A percentile compares a stretch with the other conserved stretches of the same genome.
Evolutionary conservation across 371 early-diverging fungal species (phyloP).

Genomic region (Nematocida displodere): DNA sequence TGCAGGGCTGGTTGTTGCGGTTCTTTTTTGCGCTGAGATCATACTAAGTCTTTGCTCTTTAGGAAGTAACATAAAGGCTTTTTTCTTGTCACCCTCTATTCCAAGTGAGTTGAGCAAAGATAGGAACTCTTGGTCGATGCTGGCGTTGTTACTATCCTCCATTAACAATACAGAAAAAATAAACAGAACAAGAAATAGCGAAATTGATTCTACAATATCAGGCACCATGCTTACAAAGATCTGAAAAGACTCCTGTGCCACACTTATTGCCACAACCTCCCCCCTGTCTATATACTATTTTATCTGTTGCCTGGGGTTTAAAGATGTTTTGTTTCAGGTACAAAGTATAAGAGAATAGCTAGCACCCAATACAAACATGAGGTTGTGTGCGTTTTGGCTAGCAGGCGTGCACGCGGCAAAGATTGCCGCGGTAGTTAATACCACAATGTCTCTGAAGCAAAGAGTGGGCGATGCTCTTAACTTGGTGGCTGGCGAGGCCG

Average conservation of each 20-base stretch:
- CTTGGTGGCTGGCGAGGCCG: background rate
- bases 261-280: background rate
- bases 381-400: too few species aligned
- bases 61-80: background rate
- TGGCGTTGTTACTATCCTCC: background rate
- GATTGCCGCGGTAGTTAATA: too few species aligned
- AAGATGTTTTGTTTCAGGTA: conserved; percentile 53
- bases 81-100: conserved; percentile 17
- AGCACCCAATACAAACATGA: too few species aligned
- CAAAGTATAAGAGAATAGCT: background rate
- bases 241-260: background rate
- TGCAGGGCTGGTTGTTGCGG: background rate
- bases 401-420: too few species aligned
- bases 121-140: conserved; percentile 5
- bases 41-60: conserved; percentile 13
- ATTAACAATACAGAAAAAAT: conserved; percentile 28
- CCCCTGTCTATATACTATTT: too few species aligned
- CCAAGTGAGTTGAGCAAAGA: conserved; percentile 1
- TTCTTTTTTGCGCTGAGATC: conserved; percentile 23
- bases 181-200: conserved; percentile 9
- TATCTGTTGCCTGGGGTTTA: too few species aligned
- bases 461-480: background rate
- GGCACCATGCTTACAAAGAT: background rate
- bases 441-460: background rate
- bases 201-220: background rate